Evolutionary conservation across 495 filamentous ascomycete species (phyloP).

Genomic region (Ramalina peruviana): DNA sequence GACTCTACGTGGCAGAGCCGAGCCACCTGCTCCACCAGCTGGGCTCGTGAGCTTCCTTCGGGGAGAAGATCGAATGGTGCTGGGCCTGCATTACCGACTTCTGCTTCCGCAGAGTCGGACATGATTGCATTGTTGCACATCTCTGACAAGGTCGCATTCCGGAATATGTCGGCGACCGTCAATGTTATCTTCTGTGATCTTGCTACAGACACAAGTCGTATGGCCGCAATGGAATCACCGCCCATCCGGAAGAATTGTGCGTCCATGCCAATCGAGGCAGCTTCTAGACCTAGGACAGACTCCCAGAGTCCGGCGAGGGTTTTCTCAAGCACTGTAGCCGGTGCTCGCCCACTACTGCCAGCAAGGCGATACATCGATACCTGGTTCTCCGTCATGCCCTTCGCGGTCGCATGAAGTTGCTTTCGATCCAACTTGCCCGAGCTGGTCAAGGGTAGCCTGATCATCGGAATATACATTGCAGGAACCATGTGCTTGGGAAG

Average conservation of each 20-base stretch:
- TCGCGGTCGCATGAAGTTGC: conserved; percentile 30
- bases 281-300: conserved; percentile 22
- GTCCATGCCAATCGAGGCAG: conserved; percentile 26
- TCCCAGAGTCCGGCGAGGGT: conserved; percentile 27
- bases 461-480: conserved; percentile 43
- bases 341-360: conserved; percentile 18
- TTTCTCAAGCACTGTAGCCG: conserved; percentile 20
- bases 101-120: not conserved
- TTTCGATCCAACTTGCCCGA: conserved; percentile 52
- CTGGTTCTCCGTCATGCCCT: conserved; percentile 26
- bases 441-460: conserved; percentile 37
- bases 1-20: conserved; percentile 11
- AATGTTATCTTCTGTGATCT: conserved; percentile 30
- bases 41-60: not conserved
- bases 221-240: conserved; percentile 42
- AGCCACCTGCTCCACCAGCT: conserved; percentile 9
- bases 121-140: conserved; percentile 28
- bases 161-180: conserved; percentile 37
- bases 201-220: conserved; percentile 38
- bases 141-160: conserved; percentile 29
- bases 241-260: conserved; percentile 41
- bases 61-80: conserved; percentile 10
- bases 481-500: conserved; percentile 48
- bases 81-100: not conserved
- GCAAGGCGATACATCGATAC: conserved; percentile 29